A percentile compares a stretch with the other conserved stretches of the same genome.
Evolutionary conservation across 257 asterid species (phyloP).

Genomic region (Scutellaria galericulata): DNA sequence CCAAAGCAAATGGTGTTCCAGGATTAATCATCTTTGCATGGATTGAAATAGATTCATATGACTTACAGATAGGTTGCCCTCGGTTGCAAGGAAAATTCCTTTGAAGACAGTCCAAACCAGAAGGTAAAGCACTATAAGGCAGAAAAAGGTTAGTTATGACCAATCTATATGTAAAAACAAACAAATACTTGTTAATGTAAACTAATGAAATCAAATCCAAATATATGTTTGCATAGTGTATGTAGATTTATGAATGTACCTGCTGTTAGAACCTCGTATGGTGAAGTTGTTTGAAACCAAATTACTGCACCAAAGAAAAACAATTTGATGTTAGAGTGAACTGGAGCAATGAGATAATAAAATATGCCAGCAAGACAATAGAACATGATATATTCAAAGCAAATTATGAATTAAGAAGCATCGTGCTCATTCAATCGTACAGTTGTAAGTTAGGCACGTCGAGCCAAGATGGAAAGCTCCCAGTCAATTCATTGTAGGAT

Average conservation of each 20-base stretch:
- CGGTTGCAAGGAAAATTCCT: slow-evolving; percentile 71
- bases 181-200: background rate
- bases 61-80: slow-evolving; percentile 66
- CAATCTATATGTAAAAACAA: background rate
- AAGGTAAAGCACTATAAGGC: slow-evolving; percentile 56
- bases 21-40: background rate
- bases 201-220: background rate
- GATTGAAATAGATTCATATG: background rate
- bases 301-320: slow-evolving; percentile 50
- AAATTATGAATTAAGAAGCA: slow-evolving; percentile 13
- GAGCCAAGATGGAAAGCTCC: slow-evolving; percentile 81
- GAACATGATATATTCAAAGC: background rate
- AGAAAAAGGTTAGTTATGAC: slow-evolving; percentile 26
- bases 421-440: slow-evolving; percentile 41
- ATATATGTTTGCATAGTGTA: background rate
- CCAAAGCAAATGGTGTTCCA: background rate
- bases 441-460: slow-evolving; percentile 52
- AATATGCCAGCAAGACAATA: background rate
- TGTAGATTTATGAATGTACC: slow-evolving; percentile 44
- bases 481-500: slow-evolving; percentile 74
- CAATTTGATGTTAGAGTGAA: background rate
- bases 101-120: slow-evolving; percentile 74
- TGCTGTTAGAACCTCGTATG: slow-evolving; percentile 44
- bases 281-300: slow-evolving; percentile 78
- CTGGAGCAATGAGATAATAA: background rate